These are phyloP conservation scores for Sanghuangporus weigelae DNA, from an alignment of 1,284 basidiomycete species.

Conservation along the genomic window DNA sequence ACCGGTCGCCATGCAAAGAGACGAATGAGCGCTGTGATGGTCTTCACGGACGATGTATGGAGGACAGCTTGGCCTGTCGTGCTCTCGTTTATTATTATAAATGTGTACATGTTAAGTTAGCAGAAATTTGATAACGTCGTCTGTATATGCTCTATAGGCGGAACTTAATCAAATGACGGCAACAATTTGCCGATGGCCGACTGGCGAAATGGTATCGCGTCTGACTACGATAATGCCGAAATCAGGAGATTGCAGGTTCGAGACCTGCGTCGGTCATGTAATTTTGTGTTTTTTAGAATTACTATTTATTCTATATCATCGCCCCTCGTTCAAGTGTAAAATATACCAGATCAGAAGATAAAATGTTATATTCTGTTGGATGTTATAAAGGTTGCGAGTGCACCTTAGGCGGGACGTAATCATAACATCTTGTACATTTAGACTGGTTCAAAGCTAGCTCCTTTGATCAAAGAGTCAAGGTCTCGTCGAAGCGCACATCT, in stretches of 20 bases:
- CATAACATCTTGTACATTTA: no score
- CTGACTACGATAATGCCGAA: not conserved
- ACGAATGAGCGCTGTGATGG: not conserved
- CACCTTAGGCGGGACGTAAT: no score
- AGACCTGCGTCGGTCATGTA: constrained; percentile 20
- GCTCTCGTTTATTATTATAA: constrained; percentile 15
- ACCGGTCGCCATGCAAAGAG: not conserved
- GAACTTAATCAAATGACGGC: not conserved
- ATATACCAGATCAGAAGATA: no score
- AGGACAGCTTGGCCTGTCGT: constrained; percentile 16
- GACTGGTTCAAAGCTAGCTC: no score
- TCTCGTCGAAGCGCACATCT: no score
- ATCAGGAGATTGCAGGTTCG: constrained; percentile 30
- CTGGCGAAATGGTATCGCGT: not conserved
- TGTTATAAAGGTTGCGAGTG: no score
- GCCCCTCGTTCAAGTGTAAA: no score
- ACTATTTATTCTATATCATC: no score
- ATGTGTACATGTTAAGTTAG: constrained; percentile 15
- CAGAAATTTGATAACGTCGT: not conserved
- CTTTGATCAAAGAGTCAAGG: no score
- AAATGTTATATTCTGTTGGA: no score
- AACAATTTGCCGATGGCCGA: not conserved
- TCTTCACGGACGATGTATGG: constrained; percentile 9
- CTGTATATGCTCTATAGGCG: not conserved
- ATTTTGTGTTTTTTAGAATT: no score